Percentiles rank a stretch among this genome's conserved stretches.
These are phyloP conservation scores for Candida easanensis DNA, from an alignment of 805 yeast species.

Conservation along the genomic window DNA sequence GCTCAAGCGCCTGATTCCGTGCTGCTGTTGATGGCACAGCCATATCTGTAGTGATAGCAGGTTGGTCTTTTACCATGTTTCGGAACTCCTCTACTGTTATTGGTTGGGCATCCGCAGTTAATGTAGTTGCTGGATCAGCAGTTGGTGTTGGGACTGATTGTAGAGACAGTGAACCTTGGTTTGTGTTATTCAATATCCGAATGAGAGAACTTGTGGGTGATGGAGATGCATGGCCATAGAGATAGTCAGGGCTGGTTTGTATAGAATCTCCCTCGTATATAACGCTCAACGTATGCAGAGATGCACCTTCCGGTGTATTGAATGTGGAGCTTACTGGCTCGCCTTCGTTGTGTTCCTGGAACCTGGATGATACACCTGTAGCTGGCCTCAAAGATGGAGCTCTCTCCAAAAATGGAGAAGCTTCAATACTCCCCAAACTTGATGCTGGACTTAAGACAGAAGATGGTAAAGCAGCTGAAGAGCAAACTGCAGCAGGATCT, in stretches of 20 bases:
- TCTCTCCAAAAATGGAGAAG: constrained; percentile 8
- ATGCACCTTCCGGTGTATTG: too few species aligned
- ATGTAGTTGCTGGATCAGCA: neutral
- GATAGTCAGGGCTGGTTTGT: neutral
- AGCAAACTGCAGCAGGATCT: too few species aligned
- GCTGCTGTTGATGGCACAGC: neutral
- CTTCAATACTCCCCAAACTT: constrained; percentile 13
- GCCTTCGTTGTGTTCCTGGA: neutral
- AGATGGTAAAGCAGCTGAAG: too few species aligned
- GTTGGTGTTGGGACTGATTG: neutral
- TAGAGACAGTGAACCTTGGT: too few species aligned
- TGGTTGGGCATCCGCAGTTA: constrained; percentile 12
- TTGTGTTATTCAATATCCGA: neutral
- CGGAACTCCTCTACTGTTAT: constrained; percentile 10
- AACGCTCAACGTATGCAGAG: neutral
- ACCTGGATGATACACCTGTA: neutral
- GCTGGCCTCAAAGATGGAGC: neutral
- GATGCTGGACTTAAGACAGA: constrained; percentile 11
- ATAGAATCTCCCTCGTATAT: constrained; percentile 1
- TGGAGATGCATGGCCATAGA: neutral
- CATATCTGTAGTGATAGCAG: constrained; percentile 1
- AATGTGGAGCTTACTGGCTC: neutral
- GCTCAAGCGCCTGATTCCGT: neutral
- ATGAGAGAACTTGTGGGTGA: constrained; percentile 3
- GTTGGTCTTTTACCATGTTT: constrained; percentile 9